These are phyloP conservation scores for Botrytis elliptica DNA, from an alignment of 2,329 filamentous ascomycete genomes.

Conservation along the genomic window DNA sequence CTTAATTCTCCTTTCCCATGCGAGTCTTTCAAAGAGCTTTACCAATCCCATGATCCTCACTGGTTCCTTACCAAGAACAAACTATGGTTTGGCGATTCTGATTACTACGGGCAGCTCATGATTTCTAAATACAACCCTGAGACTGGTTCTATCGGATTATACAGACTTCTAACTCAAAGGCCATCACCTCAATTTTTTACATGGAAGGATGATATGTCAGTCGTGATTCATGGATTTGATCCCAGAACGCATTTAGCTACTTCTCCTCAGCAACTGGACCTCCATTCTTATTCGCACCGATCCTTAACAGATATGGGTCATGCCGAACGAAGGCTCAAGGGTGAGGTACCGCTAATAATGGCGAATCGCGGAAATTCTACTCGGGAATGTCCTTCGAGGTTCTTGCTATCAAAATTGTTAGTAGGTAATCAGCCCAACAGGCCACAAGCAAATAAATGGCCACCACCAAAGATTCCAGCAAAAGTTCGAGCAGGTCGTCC, in stretches of 20 bases:
- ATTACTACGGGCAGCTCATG: constrained; percentile 44
- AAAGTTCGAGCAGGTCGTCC: constrained; percentile 47
- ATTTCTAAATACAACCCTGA: constrained; percentile 60
- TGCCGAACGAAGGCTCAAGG: constrained; percentile 1
- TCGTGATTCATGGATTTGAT: constrained; percentile 70
- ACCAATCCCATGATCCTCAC: constrained; percentile 69
- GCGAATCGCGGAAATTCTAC: background rate
- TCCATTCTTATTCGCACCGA: constrained; percentile 20
- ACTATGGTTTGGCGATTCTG: constrained; percentile 81
- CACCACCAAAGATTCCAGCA: constrained; percentile 68
- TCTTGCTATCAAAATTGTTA: constrained; percentile 12
- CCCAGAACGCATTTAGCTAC: constrained; percentile 66
- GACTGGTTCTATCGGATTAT: constrained; percentile 75
- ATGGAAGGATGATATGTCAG: constrained; percentile 64
- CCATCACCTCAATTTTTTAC: constrained; percentile 53
- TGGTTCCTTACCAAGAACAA: constrained; percentile 83
- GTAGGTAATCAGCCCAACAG: background rate
- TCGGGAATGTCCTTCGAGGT: background rate
- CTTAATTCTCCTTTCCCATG: constrained; percentile 59
- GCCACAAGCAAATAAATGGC: constrained; percentile 55
- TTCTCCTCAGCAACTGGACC: constrained; percentile 42
- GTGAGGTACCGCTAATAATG: background rate
- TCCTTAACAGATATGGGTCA: constrained; percentile 3
- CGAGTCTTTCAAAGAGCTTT: constrained; percentile 67
- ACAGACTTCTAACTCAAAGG: constrained; percentile 68